These are phyloP conservation scores for Coffea eugenioides DNA, from an alignment of 257 asterid genomes.

Conservation along the genomic window DNA sequence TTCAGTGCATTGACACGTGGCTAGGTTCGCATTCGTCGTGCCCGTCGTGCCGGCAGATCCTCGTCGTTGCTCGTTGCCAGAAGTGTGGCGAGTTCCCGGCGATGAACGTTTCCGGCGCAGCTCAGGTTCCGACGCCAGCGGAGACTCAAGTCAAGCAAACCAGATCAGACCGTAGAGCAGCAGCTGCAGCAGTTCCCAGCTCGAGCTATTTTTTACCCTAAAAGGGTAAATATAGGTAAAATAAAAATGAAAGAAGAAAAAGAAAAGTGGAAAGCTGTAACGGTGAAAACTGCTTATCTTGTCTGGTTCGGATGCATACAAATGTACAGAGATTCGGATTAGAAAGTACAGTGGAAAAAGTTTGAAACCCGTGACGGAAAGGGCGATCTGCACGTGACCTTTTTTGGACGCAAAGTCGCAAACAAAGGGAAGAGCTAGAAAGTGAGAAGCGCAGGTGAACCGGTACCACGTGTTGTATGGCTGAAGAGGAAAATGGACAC, in stretches of 20 bases:
- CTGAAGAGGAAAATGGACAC: too few relatives aligned
- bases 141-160: conserved; percentile 12
- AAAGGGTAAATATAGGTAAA: not conserved
- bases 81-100: conserved; percentile 43
- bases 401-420: too few relatives aligned
- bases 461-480: too few relatives aligned
- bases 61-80: conserved; percentile 32
- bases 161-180: not conserved
- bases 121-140: conserved; percentile 1
- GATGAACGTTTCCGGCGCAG: not conserved
- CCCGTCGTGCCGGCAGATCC: conserved; percentile 55
- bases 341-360: not conserved
- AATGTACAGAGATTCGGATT: too few relatives aligned
- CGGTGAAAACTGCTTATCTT: conserved; percentile 5
- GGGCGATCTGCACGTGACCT: not conserved
- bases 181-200: not conserved
- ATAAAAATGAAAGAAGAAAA: not conserved
- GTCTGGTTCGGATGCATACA: not conserved
- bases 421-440: too few relatives aligned
- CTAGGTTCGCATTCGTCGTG: conserved; percentile 63
- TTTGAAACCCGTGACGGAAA: not conserved
- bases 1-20: conserved; percentile 54
- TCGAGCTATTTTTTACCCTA: conserved; percentile 7
- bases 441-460: too few relatives aligned
- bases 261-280: not conserved